Evolutionary conservation across 257 asterid species (phyloP), one percentile per base, ranked within the genome.

Genomic region (Petrea volubilis): DNA sequence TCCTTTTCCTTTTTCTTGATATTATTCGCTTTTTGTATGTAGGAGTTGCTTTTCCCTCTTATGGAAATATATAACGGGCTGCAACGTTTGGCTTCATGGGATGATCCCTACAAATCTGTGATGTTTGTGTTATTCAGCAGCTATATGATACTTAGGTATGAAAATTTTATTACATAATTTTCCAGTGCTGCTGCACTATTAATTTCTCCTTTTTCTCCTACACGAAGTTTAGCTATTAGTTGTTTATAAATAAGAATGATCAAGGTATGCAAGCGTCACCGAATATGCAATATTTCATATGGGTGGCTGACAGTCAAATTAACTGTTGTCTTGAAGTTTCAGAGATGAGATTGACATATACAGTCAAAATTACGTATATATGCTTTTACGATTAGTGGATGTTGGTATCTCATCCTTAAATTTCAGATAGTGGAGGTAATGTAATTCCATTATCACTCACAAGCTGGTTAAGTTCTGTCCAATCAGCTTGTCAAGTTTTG

Each of bases 31-130:
- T 55, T 75, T 67, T 77, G 33, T 70, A 55, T 73, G 61, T 68
- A 92, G 98, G 98, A 86, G 79, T 82, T 92, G 88, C 87, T 92
- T 76, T 82, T 80, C 68, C 97, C 96, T 46, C 81, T 90, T 52
- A 64, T 83, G 46, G 81, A 68, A 75, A 63, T 68, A 55, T 81
- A 68, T 77, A 72, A 78, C 69, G 77, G 65, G 74, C 77, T 90
- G 61, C 88, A 78, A 64, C 82, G 36, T 44, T 74, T 92, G 85
- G 87, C 86, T 63, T 88, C 91, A 64, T 92, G 98, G 98, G 83
- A 80, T 60, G 87, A 90, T 75, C 97, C 98, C 53, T 79, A 74
- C 82, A 88, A 85, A 76, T 92, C 98, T 14, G 46, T 72, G 59
- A 50, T 79, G 74, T 84, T 88, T 83, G 73, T 92, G 79, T 64